Evolutionary conservation across 2,329 filamentous ascomycete genomes (phyloP).

Genomic region (Beauveria rudraprayagi): DNA sequence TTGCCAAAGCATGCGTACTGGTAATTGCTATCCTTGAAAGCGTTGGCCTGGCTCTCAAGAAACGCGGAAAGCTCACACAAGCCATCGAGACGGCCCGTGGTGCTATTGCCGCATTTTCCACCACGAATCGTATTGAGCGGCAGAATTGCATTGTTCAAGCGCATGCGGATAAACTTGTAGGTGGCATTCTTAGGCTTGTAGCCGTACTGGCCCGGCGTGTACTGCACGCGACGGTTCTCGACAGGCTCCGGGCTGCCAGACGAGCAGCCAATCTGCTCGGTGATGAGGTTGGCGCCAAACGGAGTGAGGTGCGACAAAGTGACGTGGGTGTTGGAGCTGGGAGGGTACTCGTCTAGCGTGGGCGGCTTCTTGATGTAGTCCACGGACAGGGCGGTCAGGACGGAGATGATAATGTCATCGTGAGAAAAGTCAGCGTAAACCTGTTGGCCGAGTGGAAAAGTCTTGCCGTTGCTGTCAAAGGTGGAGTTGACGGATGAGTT

Average conservation of each 20-base stretch:
- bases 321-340: constrained; percentile 37
- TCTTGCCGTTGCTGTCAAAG: constrained; percentile 51
- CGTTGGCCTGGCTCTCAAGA: constrained; percentile 30
- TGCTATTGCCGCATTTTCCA: constrained; percentile 28
- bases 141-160: constrained; percentile 40
- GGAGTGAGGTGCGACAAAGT: constrained; percentile 43
- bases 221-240: constrained; percentile 29
- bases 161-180: constrained; percentile 41
- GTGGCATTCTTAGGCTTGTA: constrained; percentile 32
- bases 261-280: constrained; percentile 47
- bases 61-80: constrained; percentile 35
- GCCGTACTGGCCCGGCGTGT: constrained; percentile 36
- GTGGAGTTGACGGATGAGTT: constrained; percentile 58
- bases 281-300: constrained; percentile 45
- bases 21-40: constrained; percentile 34
- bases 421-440: constrained; percentile 80
- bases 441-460: constrained; percentile 56
- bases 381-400: constrained; percentile 36
- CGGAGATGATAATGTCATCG: constrained; percentile 64
- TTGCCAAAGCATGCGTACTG: constrained; percentile 40
- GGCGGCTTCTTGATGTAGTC: constrained; percentile 45
- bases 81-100: constrained; percentile 31
- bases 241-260: constrained; percentile 29
- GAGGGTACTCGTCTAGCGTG: constrained; percentile 32
- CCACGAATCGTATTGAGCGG: constrained; percentile 39